These are phyloP conservation scores for Tolypocladium tropicale DNA, from an alignment of 2,329 filamentous ascomycete species.

Conservation along the genomic window DNA sequence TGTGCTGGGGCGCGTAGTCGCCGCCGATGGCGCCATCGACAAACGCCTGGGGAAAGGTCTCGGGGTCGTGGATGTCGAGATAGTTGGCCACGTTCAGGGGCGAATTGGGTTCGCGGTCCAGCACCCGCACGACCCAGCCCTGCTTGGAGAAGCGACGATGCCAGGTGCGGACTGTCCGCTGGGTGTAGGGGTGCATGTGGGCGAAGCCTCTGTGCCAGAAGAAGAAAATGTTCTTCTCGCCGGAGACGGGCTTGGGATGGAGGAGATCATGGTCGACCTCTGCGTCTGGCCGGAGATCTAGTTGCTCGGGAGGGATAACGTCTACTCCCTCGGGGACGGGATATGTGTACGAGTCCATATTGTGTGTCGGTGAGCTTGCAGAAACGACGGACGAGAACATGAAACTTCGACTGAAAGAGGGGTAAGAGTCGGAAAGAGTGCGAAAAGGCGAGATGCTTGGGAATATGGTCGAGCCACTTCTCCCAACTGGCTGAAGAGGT, in stretches of 20 bases:
- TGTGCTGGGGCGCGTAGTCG: conserved; percentile 40
- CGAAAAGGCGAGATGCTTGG: background rate
- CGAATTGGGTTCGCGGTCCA: conserved; percentile 33
- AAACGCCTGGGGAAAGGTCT: conserved; percentile 39
- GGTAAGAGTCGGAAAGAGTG: background rate
- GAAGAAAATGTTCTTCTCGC: conserved; percentile 46
- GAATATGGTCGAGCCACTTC: background rate
- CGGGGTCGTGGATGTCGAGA: conserved; percentile 32
- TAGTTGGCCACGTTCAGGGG: conserved; percentile 37
- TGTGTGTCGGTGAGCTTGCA: background rate
- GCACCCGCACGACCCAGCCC: conserved; percentile 43
- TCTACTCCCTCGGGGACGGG: conserved; percentile 23
- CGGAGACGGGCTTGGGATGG: conserved; percentile 24
- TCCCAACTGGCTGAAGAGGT: background rate
- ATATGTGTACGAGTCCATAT: background rate
- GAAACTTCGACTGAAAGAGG: background rate
- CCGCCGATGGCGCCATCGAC: conserved; percentile 36
- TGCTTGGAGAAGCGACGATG: conserved; percentile 38
- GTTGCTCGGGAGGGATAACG: conserved; percentile 23
- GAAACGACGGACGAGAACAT: background rate
- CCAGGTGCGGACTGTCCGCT: conserved; percentile 43
- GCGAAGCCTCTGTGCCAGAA: conserved; percentile 44
- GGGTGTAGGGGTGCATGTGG: conserved; percentile 38
- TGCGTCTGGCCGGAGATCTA: conserved; percentile 35
- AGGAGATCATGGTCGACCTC: conserved; percentile 33